A percentile compares a stretch with the other conserved stretches of the same genome.
These are phyloP conservation scores for Lophium mytilinum DNA, from an alignment of 495 filamentous ascomycete genomes.

Conservation along the genomic window DNA sequence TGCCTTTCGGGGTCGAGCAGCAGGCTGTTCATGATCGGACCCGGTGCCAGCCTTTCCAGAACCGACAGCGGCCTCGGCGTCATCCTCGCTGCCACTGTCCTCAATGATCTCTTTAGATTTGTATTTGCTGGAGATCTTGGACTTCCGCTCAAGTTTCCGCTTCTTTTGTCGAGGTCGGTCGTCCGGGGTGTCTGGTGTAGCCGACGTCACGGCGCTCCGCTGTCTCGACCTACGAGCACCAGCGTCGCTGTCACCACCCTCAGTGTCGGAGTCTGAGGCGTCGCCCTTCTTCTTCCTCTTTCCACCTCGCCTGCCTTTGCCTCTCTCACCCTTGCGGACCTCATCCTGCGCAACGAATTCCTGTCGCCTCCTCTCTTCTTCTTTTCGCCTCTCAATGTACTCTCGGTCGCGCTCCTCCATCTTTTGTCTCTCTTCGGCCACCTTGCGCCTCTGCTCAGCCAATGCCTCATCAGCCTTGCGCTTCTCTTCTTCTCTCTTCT, in stretches of 20 bases:
- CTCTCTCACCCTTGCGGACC: constrained; percentile 67
- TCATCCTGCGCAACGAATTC: constrained; percentile 69
- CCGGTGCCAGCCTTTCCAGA: neutral
- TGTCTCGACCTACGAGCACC: constrained; percentile 16
- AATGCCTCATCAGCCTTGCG: constrained; percentile 56
- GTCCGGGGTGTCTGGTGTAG: constrained; percentile 16
- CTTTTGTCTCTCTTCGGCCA: constrained; percentile 71
- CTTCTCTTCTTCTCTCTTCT: constrained; percentile 62
- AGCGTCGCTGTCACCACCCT: constrained; percentile 18
- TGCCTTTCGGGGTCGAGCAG: constrained; percentile 24
- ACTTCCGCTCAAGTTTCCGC: constrained; percentile 31
- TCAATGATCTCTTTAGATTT: constrained; percentile 34
- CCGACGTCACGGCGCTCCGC: constrained; percentile 19
- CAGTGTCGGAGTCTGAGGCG: constrained; percentile 42
- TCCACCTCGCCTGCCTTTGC: constrained; percentile 53
- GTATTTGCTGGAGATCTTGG: constrained; percentile 27
- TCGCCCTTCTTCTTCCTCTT: constrained; percentile 51
- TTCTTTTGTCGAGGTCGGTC: constrained; percentile 29
- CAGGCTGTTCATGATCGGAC: constrained; percentile 18
- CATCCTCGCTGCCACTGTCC: constrained; percentile 31
- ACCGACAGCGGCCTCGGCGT: constrained; percentile 12
- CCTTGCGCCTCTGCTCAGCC: constrained; percentile 61
- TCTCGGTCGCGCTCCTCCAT: constrained; percentile 69
- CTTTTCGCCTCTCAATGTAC: constrained; percentile 57
- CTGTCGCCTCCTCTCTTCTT: constrained; percentile 60